Base-by-base conservation (phyloP, 257 asterid genomes). In the Fraxinus quadrangulata region DNA sequence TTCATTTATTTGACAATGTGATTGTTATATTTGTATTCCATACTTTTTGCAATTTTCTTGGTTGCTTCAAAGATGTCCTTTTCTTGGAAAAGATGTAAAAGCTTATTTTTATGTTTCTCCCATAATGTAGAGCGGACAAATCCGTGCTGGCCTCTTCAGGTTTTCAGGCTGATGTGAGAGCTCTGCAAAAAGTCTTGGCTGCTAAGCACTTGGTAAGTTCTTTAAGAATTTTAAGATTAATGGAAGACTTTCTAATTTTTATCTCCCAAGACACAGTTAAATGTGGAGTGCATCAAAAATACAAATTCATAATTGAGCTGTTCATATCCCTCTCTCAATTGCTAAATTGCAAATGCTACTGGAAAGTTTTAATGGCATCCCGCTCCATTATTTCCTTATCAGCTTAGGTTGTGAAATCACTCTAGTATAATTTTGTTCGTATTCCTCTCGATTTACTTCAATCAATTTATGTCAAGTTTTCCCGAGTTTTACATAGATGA, bases 141-240 rank as follows among this genome's bases (percentile, higher is more conserved):
- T 84, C 94, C 13, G 86, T 91, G 83, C 85, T 92, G 97, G 97
- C 98, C 70, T 92, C 98, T 33, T 94, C 97, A 51, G 97, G 97
- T 45, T 94, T 94, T 89, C 98, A 94, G 85, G 98, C 98, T 83
- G 98, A 94, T 65, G 97, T 94, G 65, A 86, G 97, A 81, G 97
- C 98, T 83, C 85, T 94, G 87, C 97, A 94, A 84, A 94, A 94
- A 90, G 86, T 79, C 34, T 81, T 88, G 88, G 81, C 77, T 28
- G 87, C 92, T 67, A 85, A 87, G 78, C 90, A 88, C 86, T 78
- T 88, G 88, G 92, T 88, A 74, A 81, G 90, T 75, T 75, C 21
- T 63, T 69, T 24, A 70, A 69, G 26, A 75, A 1, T 67, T 34
- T 75, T 24, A 1, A 36, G 1, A 23, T 63, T 63, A 56, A 56